These are phyloP conservation scores for Metschnikowia baotianmanensis DNA, from an alignment of 805 yeast species.

Conservation along the genomic window DNA sequence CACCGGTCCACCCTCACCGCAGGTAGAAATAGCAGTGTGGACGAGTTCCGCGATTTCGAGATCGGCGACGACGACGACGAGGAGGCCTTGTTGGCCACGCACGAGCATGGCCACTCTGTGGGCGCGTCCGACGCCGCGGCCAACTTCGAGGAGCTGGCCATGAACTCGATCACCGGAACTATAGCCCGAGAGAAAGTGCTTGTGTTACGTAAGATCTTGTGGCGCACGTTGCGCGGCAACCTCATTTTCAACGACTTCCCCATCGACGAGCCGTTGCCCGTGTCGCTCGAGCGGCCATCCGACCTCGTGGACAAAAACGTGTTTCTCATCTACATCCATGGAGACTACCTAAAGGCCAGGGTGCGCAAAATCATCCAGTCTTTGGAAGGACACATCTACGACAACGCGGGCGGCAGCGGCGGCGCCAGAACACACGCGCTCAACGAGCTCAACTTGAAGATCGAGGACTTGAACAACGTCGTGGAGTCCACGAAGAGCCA, in stretches of 20 bases:
- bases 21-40: constrained; percentile 6
- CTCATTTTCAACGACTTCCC: constrained; percentile 40
- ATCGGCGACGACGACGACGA: constrained; percentile 25
- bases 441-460: constrained; percentile 30
- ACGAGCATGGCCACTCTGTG: constrained; percentile 23
- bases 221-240: constrained; percentile 45
- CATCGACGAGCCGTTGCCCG: constrained; percentile 21
- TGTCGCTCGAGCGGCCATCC: constrained; percentile 18
- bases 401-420: constrained; percentile 34
- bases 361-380: constrained; percentile 38
- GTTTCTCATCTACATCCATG: constrained; percentile 41
- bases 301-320: constrained; percentile 32
- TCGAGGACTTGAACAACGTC: constrained; percentile 32
- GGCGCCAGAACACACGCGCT: constrained; percentile 26
- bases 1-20: constrained; percentile 24
- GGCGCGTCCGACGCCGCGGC: constrained; percentile 20
- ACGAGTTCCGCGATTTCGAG: constrained; percentile 21
- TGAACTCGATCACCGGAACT: constrained; percentile 36
- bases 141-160: constrained; percentile 21
- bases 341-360: constrained; percentile 34
- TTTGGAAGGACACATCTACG: constrained; percentile 38
- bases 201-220: constrained; percentile 37
- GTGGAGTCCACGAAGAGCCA: constrained; percentile 35
- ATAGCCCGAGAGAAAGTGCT: constrained; percentile 36
- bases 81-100: constrained; percentile 27